phyloP scores from a whole-genome alignment of 495 filamentous ascomycete species.

The Amorphotheca resinae region DNA sequence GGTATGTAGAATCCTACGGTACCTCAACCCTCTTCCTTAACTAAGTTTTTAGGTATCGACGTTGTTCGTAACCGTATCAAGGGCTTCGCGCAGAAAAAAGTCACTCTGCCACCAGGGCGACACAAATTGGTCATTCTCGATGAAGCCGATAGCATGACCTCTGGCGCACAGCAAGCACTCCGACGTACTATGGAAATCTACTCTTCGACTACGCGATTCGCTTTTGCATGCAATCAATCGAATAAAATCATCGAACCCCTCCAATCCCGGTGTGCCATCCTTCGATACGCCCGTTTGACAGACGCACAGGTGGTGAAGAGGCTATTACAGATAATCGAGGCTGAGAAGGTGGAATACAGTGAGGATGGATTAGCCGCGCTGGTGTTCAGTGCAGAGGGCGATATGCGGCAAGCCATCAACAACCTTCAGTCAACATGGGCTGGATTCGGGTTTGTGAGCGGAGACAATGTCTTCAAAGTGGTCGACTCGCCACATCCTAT shows the following conservation, averaged over 20 bases:
- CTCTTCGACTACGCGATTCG: slow-evolving; percentile 89
- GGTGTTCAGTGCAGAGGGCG: slow-evolving; percentile 93
- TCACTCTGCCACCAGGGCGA: slow-evolving; percentile 78
- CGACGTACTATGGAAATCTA: slow-evolving; percentile 99
- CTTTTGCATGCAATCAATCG: slow-evolving; percentile 95
- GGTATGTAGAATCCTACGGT: slow-evolving; percentile 30
- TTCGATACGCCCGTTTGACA: slow-evolving; percentile 85
- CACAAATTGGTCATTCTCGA: slow-evolving; percentile 97
- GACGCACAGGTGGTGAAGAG: slow-evolving; percentile 86
- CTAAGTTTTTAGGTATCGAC: slow-evolving; percentile 56
- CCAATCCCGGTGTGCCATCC: slow-evolving; percentile 91
- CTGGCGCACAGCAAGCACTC: slow-evolving; percentile 89
- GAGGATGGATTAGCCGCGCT: slow-evolving; percentile 93
- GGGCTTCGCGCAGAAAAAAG: slow-evolving; percentile 98
- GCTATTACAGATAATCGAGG: slow-evolving; percentile 80
- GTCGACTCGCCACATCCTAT: slow-evolving; percentile 95
- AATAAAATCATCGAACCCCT: slow-evolving; percentile 99
- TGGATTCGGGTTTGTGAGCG: slow-evolving; percentile 94
- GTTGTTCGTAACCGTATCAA: slow-evolving; percentile 98
- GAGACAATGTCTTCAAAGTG: slow-evolving; percentile 97
- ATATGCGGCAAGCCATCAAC: slow-evolving; percentile 99
- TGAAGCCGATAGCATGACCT: slow-evolving; percentile 96
- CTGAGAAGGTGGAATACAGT: slow-evolving; percentile 72
- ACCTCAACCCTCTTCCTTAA: not conserved
- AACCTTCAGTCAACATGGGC: slow-evolving; percentile 91